phyloP scores from a whole-genome alignment of 2,329 filamentous ascomycete species.

The Botrytis paeoniae region DNA sequence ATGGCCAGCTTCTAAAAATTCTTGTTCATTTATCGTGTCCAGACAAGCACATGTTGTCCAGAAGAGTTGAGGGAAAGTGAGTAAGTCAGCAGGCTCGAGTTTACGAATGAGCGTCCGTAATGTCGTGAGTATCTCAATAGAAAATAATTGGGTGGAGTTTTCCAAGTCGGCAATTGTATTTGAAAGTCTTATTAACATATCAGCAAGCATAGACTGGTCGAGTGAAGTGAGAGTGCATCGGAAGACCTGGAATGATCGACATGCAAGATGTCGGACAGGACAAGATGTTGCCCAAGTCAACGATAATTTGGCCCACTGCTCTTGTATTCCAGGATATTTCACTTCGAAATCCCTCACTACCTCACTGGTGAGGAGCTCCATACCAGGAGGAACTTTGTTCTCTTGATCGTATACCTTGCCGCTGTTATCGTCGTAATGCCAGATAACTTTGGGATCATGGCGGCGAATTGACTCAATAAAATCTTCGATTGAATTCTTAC shows the following conservation, averaged over 20 bases:
- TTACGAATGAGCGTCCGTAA: conserved; percentile 88
- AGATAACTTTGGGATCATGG: conserved; percentile 81
- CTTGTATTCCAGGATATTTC: conserved; percentile 80
- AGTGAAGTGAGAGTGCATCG: conserved; percentile 87
- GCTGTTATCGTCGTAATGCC: conserved; percentile 92
- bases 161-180: conserved; percentile 97
- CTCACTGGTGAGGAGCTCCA: conserved; percentile 79
- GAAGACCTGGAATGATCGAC: conserved; percentile 96
- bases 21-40: conserved; percentile 93
- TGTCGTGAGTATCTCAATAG: conserved; percentile 95
- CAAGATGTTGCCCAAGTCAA: conserved; percentile 96
- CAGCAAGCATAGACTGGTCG: conserved; percentile 90
- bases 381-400: conserved; percentile 79
- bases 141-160: conserved; percentile 91
- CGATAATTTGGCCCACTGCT: conserved; percentile 86
- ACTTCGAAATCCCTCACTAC: conserved; percentile 83
- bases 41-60: conserved; percentile 97
- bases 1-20: conserved; percentile 85
- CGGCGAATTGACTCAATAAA: conserved; percentile 83
- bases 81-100: conserved; percentile 71
- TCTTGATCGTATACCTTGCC: conserved; percentile 70
- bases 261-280: conserved; percentile 89
- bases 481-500: conserved; percentile 76
- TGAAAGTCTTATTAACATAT: conserved; percentile 92
- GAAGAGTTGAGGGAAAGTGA: conserved; percentile 92